phyloP scores from a whole-genome alignment of 1,139 yeast genomes.

The Ogataea hybrid region DNA sequence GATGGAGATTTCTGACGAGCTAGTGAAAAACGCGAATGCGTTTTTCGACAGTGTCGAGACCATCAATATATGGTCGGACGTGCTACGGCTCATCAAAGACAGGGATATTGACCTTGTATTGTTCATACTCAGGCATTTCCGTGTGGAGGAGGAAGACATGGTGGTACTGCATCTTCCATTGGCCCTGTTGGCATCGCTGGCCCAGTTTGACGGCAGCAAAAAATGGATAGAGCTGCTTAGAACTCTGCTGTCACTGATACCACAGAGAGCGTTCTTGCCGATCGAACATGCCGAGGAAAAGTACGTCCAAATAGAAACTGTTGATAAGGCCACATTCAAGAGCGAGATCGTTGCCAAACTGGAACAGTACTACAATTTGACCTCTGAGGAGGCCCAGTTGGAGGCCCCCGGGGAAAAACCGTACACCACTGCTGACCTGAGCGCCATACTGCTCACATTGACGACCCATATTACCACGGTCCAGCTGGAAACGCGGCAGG shows the following conservation, averaged over 20 bases:
- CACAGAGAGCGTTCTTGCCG: conserved; percentile 57
- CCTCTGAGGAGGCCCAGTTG: conserved; percentile 18
- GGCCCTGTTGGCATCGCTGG: conserved; percentile 49
- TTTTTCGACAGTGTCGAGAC: conserved; percentile 89
- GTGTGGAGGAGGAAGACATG: conserved; percentile 85
- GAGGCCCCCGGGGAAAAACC: conserved; percentile 15
- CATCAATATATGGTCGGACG: conserved; percentile 67
- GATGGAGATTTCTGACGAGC: conserved; percentile 34
- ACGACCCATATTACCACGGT: conserved; percentile 37
- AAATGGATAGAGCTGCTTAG: conserved; percentile 34
- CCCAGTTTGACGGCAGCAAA: conserved; percentile 24
- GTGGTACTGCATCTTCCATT: conserved; percentile 72
- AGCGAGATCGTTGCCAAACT: conserved; percentile 28
- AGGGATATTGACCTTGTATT: conserved; percentile 45
- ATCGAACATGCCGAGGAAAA: conserved; percentile 37
- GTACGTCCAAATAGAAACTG: conserved; percentile 8
- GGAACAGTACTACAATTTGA: conserved; percentile 14
- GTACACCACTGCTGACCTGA: conserved; percentile 39
- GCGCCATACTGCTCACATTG: conserved; percentile 39
- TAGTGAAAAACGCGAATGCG: conserved; percentile 56
- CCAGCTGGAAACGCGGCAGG: conserved; percentile 28
- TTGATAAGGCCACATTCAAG: conserved; percentile 15
- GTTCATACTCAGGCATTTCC: conserved; percentile 63
- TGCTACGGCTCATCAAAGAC: conserved; percentile 40
- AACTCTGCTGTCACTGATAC: conserved; percentile 46